Conservation (phyloP, 768 basidiomycete species). For the Tephrocybe rancida region DNA sequence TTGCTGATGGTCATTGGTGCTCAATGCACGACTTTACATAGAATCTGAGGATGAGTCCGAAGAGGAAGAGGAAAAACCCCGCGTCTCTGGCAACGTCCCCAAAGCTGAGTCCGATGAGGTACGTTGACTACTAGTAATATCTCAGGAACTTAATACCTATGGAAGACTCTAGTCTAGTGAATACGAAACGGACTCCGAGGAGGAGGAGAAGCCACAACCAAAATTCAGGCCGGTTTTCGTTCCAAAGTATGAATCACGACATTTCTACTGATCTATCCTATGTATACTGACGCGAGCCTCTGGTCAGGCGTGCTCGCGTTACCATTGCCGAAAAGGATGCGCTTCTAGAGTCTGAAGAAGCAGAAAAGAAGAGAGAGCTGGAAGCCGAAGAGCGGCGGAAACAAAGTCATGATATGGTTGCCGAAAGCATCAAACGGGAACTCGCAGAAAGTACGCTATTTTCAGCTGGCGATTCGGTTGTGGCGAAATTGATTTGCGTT, state of each 20-base stretch:
- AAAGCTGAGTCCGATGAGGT: slow-evolving; percentile 48
- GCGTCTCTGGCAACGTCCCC: slow-evolving; percentile 5
- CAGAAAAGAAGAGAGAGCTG: slow-evolving; percentile 63
- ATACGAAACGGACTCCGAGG: slow-evolving; percentile 78
- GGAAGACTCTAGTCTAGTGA: slow-evolving; percentile 71
- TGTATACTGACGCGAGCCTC: slow-evolving; percentile 10
- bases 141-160: slow-evolving; percentile 14
- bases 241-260: slow-evolving; percentile 69
- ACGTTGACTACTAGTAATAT: slow-evolving; percentile 17
- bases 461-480: background rate
- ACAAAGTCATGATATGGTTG: slow-evolving; percentile 91
- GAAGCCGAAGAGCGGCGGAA: slow-evolving; percentile 84
- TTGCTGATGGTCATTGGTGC: slow-evolving; percentile 3
- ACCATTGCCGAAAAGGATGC: slow-evolving; percentile 74
- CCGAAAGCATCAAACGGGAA: slow-evolving; percentile 91
- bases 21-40: slow-evolving; percentile 18
- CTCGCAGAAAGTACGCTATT: slow-evolving; percentile 82
- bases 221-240: slow-evolving; percentile 94
- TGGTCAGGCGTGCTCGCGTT: slow-evolving; percentile 66
- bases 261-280: background rate
- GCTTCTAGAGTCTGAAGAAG: slow-evolving; percentile 77
- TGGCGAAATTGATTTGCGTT: slow-evolving; percentile 3
- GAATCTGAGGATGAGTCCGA: slow-evolving; percentile 56
- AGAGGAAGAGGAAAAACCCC: slow-evolving; percentile 29
- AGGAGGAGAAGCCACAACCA: slow-evolving; percentile 73